phyloP scores from a whole-genome alignment of 106 monocot genomes.

The Dioscorea alata region DNA sequence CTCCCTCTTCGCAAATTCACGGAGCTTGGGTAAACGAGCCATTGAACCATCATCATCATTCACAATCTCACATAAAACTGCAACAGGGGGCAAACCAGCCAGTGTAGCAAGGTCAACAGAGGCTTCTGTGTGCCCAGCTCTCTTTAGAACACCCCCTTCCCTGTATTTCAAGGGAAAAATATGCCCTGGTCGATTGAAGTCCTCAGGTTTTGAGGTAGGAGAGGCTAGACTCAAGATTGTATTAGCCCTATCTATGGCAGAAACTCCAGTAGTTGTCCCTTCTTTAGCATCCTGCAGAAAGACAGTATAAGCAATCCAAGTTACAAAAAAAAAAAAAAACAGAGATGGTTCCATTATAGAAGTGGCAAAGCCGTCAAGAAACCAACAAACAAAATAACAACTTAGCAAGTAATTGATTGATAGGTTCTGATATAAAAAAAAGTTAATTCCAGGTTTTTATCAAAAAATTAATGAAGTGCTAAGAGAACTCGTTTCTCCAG shows the following conservation, averaged over 20 bases:
- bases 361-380: no score
- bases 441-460: no score
- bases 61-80: conserved; percentile 34
- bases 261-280: conserved; percentile 40
- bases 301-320: not conserved
- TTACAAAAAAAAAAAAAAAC: not conserved
- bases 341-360: no score
- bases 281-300: conserved; percentile 27
- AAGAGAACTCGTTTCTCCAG: no score
- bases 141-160: conserved; percentile 38
- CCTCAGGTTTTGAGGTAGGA: conserved; percentile 27
- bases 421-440: no score
- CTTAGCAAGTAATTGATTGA: no score
- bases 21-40: conserved; percentile 32
- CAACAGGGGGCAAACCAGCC: conserved; percentile 26
- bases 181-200: conserved; percentile 46
- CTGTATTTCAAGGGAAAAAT: conserved; percentile 39
- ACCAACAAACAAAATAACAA: no score
- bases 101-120: conserved; percentile 32
- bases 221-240: conserved; percentile 38
- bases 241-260: conserved; percentile 38
- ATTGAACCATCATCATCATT: conserved; percentile 40
- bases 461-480: no score
- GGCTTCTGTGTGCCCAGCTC: conserved; percentile 43
- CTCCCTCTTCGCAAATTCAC: conserved; percentile 35